Conservation (phyloP, 2,329 filamentous ascomycete species). For the Neofusicoccum ribis region DNA sequence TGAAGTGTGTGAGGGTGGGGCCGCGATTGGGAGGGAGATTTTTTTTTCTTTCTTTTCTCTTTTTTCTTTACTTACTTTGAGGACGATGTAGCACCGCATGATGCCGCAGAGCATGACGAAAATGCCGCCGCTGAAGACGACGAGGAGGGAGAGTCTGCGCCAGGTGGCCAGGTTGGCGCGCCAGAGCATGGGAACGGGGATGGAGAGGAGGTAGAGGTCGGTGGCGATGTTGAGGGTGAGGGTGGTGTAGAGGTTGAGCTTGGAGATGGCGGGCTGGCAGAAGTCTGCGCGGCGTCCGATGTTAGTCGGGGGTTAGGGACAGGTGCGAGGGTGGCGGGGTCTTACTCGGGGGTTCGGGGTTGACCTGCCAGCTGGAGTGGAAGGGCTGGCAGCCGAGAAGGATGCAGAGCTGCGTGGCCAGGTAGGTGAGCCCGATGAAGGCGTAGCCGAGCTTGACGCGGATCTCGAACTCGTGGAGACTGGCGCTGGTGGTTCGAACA, state of each 20-base stretch:
- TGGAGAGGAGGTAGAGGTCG: constrained; percentile 59
- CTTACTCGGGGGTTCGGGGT: constrained; percentile 53
- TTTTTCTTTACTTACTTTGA: constrained; percentile 31
- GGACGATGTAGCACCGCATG: constrained; percentile 54
- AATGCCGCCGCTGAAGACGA: constrained; percentile 57
- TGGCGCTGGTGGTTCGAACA: not conserved
- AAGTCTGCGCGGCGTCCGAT: not conserved
- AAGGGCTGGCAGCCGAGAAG: constrained; percentile 57
- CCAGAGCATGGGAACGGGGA: constrained; percentile 59
- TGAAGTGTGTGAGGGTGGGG: too few relatives aligned
- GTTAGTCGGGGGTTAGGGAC: not conserved
- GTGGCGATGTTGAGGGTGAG: constrained; percentile 55
- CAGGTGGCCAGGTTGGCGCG: constrained; percentile 47
- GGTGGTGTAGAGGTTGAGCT: constrained; percentile 15
- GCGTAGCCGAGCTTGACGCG: constrained; percentile 50
- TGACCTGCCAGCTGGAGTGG: constrained; percentile 57
- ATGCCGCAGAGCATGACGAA: constrained; percentile 59
- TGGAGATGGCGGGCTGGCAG: constrained; percentile 18
- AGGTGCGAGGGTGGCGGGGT: not conserved
- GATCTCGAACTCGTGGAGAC: constrained; percentile 35
- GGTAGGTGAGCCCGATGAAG: constrained; percentile 50
- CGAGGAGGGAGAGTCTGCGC: constrained; percentile 55
- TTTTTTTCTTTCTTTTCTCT: too few relatives aligned
- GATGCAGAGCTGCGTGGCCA: constrained; percentile 51
- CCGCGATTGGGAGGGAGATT: too few relatives aligned